Base-by-base conservation (phyloP, 495 filamentous ascomycete species). In the Delitschia confertaspora region DNA sequence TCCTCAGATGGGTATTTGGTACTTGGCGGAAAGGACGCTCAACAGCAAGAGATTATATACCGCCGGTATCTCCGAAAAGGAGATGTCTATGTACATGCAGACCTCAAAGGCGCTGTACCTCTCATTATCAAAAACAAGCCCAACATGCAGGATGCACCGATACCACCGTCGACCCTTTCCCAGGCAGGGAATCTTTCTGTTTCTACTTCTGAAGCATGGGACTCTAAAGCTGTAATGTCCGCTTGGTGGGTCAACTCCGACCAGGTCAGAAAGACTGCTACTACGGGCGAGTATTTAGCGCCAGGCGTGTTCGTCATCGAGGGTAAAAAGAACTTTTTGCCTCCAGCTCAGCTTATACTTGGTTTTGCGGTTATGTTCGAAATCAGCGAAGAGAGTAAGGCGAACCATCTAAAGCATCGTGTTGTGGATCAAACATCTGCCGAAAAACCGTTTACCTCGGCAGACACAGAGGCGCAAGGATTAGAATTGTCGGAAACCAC, bases 1-100 rank as follows among this genome's bases (percentile, higher is more conserved):
- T 94, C 87, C 1, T 94, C 89, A 0, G 91, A 98, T 53, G 89
- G 91, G 6, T 95, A 96, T 57, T 74, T 98, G 4, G 83, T 95
- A 8, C 70, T 98, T 10, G 78, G 79, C 35, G 89, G 86, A 3
- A 80, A 80, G 20, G 91, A 98, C 66, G 73, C 79, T 4, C 83
- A 89, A 65, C 91, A 98, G 59, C 87, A 83, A 58, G 91, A 98
- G 57, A 78, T 87, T 8, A 70, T 98, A 22, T 96, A 95, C 62
- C 79, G 76, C 38, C 74, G 79, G 6, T 80, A 95, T 58, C 64
- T 96, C 22, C 78, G 76, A 48, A 93, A 84, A 56, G 89, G 91
- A 4, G 91, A 98, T 59, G 66, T 93, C 3, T 95, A 89, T 58
- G 78, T 95, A 6, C 82, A 94, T 62, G 91, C 91, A 3, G 91